A percentile compares a stretch with the other conserved stretches of the same genome.
phyloP scores from a whole-genome alignment of 2,329 filamentous ascomycete genomes.

The Colletotrichum sp. region DNA sequence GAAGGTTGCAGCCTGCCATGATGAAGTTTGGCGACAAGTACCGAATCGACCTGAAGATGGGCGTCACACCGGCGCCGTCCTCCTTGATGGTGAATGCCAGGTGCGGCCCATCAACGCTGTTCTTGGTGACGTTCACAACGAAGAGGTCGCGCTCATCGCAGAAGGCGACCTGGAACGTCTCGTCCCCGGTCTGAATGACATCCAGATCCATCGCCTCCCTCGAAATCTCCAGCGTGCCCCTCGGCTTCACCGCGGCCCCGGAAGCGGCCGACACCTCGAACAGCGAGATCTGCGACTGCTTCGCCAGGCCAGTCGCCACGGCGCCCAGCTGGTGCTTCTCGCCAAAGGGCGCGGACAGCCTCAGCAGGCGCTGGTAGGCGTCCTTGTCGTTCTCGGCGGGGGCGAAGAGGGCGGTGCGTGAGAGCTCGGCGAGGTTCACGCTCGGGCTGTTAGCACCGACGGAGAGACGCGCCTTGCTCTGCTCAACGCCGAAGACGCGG shows the following conservation, averaged over 20 bases:
- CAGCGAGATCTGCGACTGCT: constrained; percentile 77
- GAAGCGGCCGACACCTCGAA: constrained; percentile 70
- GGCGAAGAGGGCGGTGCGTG: constrained; percentile 58
- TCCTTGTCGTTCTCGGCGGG: constrained; percentile 53
- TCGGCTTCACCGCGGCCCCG: constrained; percentile 50
- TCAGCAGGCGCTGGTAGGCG: constrained; percentile 64
- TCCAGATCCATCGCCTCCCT: constrained; percentile 74
- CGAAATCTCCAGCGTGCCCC: constrained; percentile 54
- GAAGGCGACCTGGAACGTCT: constrained; percentile 76
- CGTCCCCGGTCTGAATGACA: constrained; percentile 65
- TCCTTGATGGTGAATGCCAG: constrained; percentile 62
- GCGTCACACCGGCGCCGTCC: constrained; percentile 48
- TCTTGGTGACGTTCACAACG: constrained; percentile 58
- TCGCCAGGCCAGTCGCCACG: constrained; percentile 78
- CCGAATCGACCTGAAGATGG: constrained; percentile 62
- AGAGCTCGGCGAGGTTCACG: constrained; percentile 54
- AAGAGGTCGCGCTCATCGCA: constrained; percentile 80
- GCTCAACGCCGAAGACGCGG: constrained; percentile 70
- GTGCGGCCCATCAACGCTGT: constrained; percentile 49
- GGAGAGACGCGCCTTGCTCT: constrained; percentile 38
- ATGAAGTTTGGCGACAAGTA: constrained; percentile 64
- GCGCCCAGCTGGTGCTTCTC: constrained; percentile 68
- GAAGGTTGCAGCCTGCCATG: constrained; percentile 62
- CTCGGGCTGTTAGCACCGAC: constrained; percentile 32
- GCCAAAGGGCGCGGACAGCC: constrained; percentile 53